These are phyloP conservation scores for Myriangium duriaei DNA, from an alignment of 2,329 filamentous ascomycete genomes.

Conservation along the genomic window DNA sequence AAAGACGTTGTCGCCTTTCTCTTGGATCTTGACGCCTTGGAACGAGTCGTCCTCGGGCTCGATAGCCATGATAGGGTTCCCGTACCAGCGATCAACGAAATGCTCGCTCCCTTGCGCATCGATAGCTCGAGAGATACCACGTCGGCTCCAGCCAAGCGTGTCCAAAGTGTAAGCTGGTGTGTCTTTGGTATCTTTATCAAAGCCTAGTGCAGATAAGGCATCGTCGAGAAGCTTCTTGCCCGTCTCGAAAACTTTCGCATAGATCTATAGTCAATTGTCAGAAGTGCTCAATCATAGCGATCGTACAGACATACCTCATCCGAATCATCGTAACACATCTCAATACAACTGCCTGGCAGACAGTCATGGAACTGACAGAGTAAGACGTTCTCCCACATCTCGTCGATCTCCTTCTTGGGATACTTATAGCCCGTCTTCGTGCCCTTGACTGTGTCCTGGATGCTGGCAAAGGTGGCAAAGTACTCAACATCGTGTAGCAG, in stretches of 20 bases:
- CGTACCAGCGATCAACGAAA: slow-evolving; percentile 30
- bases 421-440: slow-evolving; percentile 56
- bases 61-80: slow-evolving; percentile 27
- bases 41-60: slow-evolving; percentile 13
- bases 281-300: not conserved
- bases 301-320: slow-evolving; percentile 43
- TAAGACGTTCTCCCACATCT: slow-evolving; percentile 87
- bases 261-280: slow-evolving; percentile 39
- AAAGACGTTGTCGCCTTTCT: slow-evolving; percentile 51
- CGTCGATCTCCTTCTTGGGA: slow-evolving; percentile 84
- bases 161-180: slow-evolving; percentile 56
- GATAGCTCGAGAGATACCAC: slow-evolving; percentile 23
- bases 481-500: slow-evolving; percentile 80
- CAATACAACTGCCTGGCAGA: slow-evolving; percentile 84
- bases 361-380: slow-evolving; percentile 98
- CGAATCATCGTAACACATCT: slow-evolving; percentile 97
- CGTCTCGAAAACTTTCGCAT: slow-evolving; percentile 67
- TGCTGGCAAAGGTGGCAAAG: slow-evolving; percentile 70
- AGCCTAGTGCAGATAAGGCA: slow-evolving; percentile 54
- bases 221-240: slow-evolving; percentile 61
- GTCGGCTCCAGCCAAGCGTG: slow-evolving; percentile 66
- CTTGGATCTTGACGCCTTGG: slow-evolving; percentile 33
- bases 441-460: slow-evolving; percentile 45
- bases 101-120: slow-evolving; percentile 2
- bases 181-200: slow-evolving; percentile 36